phyloP scores from a whole-genome alignment of 768 basidiomycete genomes.

The Hydnomerulius pinastri region DNA sequence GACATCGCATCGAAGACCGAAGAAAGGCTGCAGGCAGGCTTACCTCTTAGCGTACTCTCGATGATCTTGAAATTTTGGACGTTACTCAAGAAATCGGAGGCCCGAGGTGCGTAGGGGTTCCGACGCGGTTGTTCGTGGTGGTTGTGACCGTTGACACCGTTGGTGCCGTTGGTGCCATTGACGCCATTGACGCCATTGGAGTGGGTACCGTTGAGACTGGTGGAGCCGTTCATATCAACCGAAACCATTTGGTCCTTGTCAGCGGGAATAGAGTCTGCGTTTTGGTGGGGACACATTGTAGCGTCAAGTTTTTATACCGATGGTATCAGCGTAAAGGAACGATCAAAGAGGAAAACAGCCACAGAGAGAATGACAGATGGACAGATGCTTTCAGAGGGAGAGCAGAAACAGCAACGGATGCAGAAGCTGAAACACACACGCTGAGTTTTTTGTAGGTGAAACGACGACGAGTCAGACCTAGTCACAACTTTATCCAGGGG shows the following conservation, averaged over 20 bases:
- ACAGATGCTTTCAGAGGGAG: too few relatives aligned
- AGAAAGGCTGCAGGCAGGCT: conserved; percentile 21
- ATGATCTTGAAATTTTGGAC: conserved; percentile 95
- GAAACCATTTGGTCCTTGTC: conserved; percentile 68
- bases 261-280: conserved; percentile 46
- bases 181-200: conserved; percentile 38
- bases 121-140: conserved; percentile 42
- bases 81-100: conserved; percentile 90
- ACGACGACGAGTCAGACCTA: too few relatives aligned
- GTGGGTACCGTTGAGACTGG: conserved; percentile 39
- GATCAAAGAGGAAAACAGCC: neutral
- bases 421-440: too few relatives aligned
- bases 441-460: too few relatives aligned
- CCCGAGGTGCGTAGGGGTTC: conserved; percentile 90
- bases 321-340: too few relatives aligned
- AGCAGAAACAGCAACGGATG: too few relatives aligned
- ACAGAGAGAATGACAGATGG: neutral
- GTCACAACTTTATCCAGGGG: too few relatives aligned
- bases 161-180: conserved; percentile 46
- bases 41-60: conserved; percentile 93
- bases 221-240: conserved; percentile 52
- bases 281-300: conserved; percentile 54
- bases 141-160: conserved; percentile 37
- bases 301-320: neutral
- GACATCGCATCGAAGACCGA: neutral